Conservation (phyloP, 805 yeast species). For the Candida arabinofermentans region DNA sequence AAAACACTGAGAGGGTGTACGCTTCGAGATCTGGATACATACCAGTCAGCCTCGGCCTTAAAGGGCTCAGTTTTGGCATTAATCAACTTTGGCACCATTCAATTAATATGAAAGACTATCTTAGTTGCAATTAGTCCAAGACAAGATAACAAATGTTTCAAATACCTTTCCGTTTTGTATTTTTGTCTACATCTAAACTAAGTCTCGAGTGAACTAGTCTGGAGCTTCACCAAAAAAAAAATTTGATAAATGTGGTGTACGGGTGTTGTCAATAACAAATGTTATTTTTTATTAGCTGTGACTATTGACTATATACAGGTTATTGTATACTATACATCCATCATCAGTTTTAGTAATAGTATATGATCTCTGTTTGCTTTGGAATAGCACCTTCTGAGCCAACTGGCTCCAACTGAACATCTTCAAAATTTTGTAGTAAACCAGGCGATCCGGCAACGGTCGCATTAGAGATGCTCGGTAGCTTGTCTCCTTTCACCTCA, state of each 20-base stretch:
- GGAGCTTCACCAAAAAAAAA: too few species aligned
- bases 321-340: too few species aligned
- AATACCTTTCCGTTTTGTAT: too few species aligned
- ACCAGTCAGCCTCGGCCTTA: conserved; percentile 10
- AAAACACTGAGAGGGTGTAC: too few species aligned
- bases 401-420: conserved; percentile 21
- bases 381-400: conserved; percentile 36
- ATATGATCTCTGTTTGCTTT: conserved; percentile 26
- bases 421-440: conserved; percentile 20
- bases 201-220: too few species aligned
- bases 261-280: too few species aligned
- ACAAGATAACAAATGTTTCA: too few species aligned
- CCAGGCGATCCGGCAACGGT: conserved; percentile 12
- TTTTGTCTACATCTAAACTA: too few species aligned
- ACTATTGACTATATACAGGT: too few species aligned
- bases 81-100: not conserved
- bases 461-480: conserved; percentile 27
- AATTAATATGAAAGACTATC: not conserved
- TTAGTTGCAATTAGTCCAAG: not conserved
- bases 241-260: too few species aligned
- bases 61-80: not conserved
- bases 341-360: conserved; percentile 27
- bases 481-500: conserved; percentile 30
- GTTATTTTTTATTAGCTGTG: too few species aligned
- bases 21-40: conserved; percentile 2